phyloP scores from a whole-genome alignment of 73 alveolate genomes.

The Paramecium biaurelia region DNA sequence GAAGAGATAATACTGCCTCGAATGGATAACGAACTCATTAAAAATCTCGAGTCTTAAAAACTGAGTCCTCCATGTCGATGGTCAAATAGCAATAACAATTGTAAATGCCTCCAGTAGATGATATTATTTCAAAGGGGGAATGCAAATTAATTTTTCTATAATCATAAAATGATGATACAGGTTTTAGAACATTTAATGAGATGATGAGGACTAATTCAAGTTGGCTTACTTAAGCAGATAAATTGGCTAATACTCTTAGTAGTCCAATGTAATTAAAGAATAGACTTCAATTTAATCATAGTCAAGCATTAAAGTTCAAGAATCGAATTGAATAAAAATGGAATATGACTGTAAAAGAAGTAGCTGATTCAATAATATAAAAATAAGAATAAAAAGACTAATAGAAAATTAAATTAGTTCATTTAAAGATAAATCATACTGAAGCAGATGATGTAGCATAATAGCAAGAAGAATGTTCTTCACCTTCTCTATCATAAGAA shows the following conservation, averaged over 20 bases:
- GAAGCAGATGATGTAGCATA: not conserved
- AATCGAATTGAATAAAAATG: slow-evolving; percentile 7
- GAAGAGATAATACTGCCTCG: not conserved
- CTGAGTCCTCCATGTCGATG: not conserved
- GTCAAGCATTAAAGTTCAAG: slow-evolving; percentile 30
- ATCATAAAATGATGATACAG: not conserved
- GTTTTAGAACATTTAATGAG: slow-evolving; percentile 36
- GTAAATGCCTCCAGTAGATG: slow-evolving; percentile 21
- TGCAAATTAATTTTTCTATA: slow-evolving; percentile 16
- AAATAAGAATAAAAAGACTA: not conserved
- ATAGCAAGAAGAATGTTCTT: not conserved
- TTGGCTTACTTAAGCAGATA: slow-evolving; percentile 39
- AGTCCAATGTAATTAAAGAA: not conserved
- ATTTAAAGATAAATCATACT: slow-evolving; percentile 5
- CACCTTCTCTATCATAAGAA: slow-evolving; percentile 3
- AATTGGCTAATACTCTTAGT: not conserved
- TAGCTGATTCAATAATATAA: slow-evolving; percentile 7
- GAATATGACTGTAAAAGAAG: slow-evolving; percentile 43
- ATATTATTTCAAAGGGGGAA: not conserved
- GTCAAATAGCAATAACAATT: not conserved
- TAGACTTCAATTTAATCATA: slow-evolving; percentile 35
- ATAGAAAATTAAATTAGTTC: not conserved
- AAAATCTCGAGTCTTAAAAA: slow-evolving; percentile 31
- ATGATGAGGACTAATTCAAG: slow-evolving; percentile 52
- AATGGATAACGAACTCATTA: not conserved